Percentiles rank a stretch among this genome's conserved stretches.
Conservation (phyloP, 2,329 filamentous ascomycete genomes). For the Colletotrichum sp. region DNA sequence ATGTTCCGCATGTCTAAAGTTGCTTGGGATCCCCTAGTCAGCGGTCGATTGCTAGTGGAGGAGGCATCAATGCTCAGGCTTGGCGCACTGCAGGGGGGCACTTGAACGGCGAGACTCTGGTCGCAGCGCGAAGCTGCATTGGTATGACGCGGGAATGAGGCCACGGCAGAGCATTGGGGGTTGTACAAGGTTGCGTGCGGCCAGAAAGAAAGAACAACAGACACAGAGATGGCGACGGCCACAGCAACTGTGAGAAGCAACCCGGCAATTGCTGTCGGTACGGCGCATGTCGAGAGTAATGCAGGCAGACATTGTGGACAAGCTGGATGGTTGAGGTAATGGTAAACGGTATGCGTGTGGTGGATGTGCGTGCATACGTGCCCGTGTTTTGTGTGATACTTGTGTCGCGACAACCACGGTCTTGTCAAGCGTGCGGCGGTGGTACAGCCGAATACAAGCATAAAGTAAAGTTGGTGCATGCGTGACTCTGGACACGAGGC, state of each 20-base stretch:
- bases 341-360: neutral
- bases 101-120: neutral
- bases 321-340: neutral
- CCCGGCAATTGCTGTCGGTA: neutral
- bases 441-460: slow-evolving; percentile 10
- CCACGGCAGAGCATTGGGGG: neutral
- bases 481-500: neutral
- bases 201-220: neutral
- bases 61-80: neutral
- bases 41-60: neutral
- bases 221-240: neutral
- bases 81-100: neutral
- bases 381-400: neutral
- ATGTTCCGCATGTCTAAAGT: neutral
- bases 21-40: neutral
- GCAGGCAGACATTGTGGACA: neutral
- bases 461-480: slow-evolving; percentile 15
- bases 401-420: neutral
- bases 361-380: neutral
- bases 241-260: neutral
- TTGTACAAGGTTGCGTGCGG: neutral
- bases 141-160: slow-evolving; percentile 13
- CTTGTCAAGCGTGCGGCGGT: neutral
- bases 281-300: neutral
- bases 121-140: neutral